phyloP scores from a whole-genome alignment of 2,329 filamentous ascomycete genomes.

The Penicillium vulpinum region DNA sequence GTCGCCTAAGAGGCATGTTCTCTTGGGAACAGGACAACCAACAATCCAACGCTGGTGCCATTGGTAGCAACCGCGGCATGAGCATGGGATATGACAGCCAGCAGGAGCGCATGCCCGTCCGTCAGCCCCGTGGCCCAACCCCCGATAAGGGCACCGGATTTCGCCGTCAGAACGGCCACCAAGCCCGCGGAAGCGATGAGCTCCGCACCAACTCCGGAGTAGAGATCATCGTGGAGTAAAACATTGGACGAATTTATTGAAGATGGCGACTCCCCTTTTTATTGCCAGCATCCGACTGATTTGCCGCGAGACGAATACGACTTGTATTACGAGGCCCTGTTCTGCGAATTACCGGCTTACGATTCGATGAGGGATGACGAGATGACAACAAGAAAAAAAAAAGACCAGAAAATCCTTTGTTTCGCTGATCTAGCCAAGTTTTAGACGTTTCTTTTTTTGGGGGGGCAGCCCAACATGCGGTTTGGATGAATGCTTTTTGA shows the following conservation, averaged over 20 bases:
- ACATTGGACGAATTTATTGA: conserved; percentile 28
- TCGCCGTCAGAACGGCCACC: conserved; percentile 62
- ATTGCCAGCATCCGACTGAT: conserved; percentile 39
- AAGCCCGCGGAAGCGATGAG: conserved; percentile 63
- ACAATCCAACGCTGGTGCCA: conserved; percentile 54
- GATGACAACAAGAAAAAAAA: conserved; percentile 44
- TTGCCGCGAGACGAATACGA: conserved; percentile 45
- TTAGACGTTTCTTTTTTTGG: conserved; percentile 45
- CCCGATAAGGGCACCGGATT: conserved; percentile 61
- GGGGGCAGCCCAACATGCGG: conserved; percentile 42
- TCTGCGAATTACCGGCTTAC: conserved; percentile 45
- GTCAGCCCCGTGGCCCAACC: conserved; percentile 63
- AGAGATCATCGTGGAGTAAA: conserved; percentile 63
- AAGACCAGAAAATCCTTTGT: conserved; percentile 39
- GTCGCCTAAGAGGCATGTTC: conserved; percentile 60
- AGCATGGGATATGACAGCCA: conserved; percentile 58
- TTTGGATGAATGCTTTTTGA: conserved; percentile 30
- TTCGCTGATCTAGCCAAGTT: conserved; percentile 43
- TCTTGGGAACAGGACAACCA: conserved; percentile 59
- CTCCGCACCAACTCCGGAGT: conserved; percentile 60
- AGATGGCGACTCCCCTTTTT: conserved; percentile 37
- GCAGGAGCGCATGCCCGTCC: conserved; percentile 57
- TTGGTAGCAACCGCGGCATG: conserved; percentile 65
- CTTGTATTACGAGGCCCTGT: conserved; percentile 44
- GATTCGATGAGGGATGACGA: conserved; percentile 52